Evolutionary conservation across 345 rosid species (phyloP), one percentile per base, ranked within the genome.

Genomic region (Adansonia digitata): DNA sequence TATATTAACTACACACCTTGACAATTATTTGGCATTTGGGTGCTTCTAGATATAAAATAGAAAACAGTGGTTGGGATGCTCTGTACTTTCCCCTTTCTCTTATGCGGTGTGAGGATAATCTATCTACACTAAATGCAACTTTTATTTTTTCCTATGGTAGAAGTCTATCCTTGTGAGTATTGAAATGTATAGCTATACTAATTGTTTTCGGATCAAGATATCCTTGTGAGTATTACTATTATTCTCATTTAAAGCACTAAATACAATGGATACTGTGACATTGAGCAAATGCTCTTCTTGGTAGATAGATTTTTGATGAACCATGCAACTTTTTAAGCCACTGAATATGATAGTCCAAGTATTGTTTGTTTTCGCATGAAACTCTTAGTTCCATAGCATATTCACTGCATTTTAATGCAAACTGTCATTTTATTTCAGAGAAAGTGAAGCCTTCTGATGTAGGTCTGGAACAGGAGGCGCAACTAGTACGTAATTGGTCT

Each of bases 401-500:
- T 49, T 46, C 24, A 55, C 2, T 74, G 59, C 56, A 20, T 73
- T 74, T 46, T 68, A 76, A 49, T 61, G 15, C 37, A 42, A 31
- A 12, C 67, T 71, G 59, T 73, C 56, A 8, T 73, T 77, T 63
- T 72, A 40, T 81, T 84, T 75, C 97, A 94, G 98, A 94, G 76
- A 89, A 88, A 86, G 88, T 94, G 82, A 94, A 88, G 88, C 97
- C 98, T 56, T 87, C 97, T 80, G 92, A 92, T 81, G 95, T 94
- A 79, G 98, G 97, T 71, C 91, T 94, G 6, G 98, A 94, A 78
- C 94, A 88, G 81, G 98, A 95, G 79, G 94, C 94, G 9, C 99
- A 96, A 72, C 66, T 85, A 76, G 90, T 85, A 17, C 94, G 91
- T n/a, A 75, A 78, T 62, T 86, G 94, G 98, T 62, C 88, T 60